Evolutionary conservation across 2,329 filamentous ascomycete genomes (phyloP).

Genomic region (Celoporthe dispersa): DNA sequence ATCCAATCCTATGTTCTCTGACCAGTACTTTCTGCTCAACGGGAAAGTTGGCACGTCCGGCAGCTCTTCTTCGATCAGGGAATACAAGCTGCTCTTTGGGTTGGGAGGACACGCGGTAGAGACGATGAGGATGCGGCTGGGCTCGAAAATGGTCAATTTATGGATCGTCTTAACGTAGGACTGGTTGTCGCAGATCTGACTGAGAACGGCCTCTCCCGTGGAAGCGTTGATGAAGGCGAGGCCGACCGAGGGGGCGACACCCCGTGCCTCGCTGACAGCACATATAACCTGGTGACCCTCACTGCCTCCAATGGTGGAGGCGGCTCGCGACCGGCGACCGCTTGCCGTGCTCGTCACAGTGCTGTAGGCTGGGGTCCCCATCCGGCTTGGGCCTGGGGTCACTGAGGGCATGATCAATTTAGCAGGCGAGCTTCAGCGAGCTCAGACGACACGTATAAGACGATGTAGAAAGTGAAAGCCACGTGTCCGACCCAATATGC

Average conservation of each 20-base stretch:
- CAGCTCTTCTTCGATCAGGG: constrained; percentile 74
- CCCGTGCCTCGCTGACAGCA: constrained; percentile 85
- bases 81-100: constrained; percentile 73
- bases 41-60: constrained; percentile 63
- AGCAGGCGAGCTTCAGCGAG: too few relatives aligned
- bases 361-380: constrained; percentile 17
- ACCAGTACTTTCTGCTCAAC: constrained; percentile 82
- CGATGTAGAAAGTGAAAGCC: background rate
- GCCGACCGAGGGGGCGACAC: constrained; percentile 81
- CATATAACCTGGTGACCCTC: constrained; percentile 79
- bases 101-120: constrained; percentile 68
- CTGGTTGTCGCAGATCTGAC: constrained; percentile 91
- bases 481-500: background rate
- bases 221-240: constrained; percentile 86
- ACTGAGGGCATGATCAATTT: constrained; percentile 21
- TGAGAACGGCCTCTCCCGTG: constrained; percentile 81
- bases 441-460: background rate
- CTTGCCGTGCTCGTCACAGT: constrained; percentile 43
- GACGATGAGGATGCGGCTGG: constrained; percentile 79
- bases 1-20: constrained; percentile 75
- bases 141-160: constrained; percentile 81
- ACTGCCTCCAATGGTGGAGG: constrained; percentile 48
- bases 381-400: background rate
- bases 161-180: constrained; percentile 88
- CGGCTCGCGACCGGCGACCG: constrained; percentile 50